Base-by-base conservation (phyloP, 23 red algal genomes). In the Cyanidioschyzon merolae region DNA sequence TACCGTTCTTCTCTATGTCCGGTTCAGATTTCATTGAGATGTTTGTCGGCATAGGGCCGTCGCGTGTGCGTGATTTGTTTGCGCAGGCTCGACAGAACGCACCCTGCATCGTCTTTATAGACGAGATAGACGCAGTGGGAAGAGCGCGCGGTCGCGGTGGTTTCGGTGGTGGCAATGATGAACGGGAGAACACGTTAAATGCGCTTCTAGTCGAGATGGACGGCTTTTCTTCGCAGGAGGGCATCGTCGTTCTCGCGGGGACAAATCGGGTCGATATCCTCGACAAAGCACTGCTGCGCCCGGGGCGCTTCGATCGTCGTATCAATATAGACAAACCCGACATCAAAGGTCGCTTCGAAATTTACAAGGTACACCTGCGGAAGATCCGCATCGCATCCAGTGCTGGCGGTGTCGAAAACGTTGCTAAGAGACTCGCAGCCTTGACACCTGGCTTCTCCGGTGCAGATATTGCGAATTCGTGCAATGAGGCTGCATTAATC, bases 11-110 rank as follows among this genome's bases (percentile, higher is more conserved):
- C 68, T 91, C 94, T 15, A 98, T 92, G 88, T 89, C 85, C 37
- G 94, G 94, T 36, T 91, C 88, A 1, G 94, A 98, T 58, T 98
- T 98, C 80, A 98, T 98, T 54, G 94, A 98, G 80, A 98, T 98
- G 94, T 98, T 91, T 75, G 94, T 98, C 3, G 94, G 94, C 40
- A 88, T 98, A 1, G 94, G 94, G 0, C 94, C 94, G 39, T 84
- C 80, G 77, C 89, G 94, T 34, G 85, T 98, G 41, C 82, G 94
- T 2, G 94, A 98, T 74, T 68, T 98, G 31, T 98, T 98, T 71
- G 83, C 81, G 27, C 89, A 91, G 58, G 94, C 94, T 16, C 75
- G 94, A 38, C 50, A 82, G 59, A 83, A 81, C 37, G 94, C 94
- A 21, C 94, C 94, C 7, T 98, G 94, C 76, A 98, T 98, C 58